Percentiles rank a stretch among this genome's conserved stretches.
phyloP scores from a whole-genome alignment of 2,329 filamentous ascomycete species.

The Byssochlamys sp. region DNA sequence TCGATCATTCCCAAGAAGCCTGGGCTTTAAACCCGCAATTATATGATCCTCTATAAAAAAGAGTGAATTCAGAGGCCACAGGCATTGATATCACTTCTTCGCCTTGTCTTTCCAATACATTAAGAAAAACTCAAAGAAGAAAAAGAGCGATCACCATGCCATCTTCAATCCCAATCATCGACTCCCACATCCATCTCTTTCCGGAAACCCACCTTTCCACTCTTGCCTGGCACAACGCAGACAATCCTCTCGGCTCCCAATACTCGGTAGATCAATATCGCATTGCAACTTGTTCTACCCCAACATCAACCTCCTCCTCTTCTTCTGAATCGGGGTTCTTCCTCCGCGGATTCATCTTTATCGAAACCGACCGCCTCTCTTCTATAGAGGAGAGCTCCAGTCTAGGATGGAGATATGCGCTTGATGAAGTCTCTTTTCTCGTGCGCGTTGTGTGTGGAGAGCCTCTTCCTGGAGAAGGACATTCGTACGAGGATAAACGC shows the following conservation, averaged over 20 bases:
- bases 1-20: too few relatives aligned
- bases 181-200: constrained; percentile 87
- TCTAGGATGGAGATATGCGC: constrained; percentile 55
- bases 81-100: not conserved
- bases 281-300: constrained; percentile 30
- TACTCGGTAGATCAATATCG: constrained; percentile 58
- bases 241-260: constrained; percentile 52
- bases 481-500: constrained; percentile 41
- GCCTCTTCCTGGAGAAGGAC: constrained; percentile 50
- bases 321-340: constrained; percentile 23
- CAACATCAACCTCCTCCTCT: constrained; percentile 17
- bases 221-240: constrained; percentile 59
- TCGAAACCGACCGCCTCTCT: constrained; percentile 70
- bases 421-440: constrained; percentile 64
- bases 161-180: constrained; percentile 52
- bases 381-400: constrained; percentile 40
- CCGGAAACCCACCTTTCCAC: constrained; percentile 56
- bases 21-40: too few relatives aligned
- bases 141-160: not conserved
- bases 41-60: too few relatives aligned
- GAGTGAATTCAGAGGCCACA: too few relatives aligned
- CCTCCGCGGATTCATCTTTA: constrained; percentile 64
- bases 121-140: not conserved
- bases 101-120: not conserved
- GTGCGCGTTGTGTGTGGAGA: constrained; percentile 55